Evolutionary conservation across 768 basidiomycete species (phyloP), one percentile per base, ranked within the genome.

Genomic region (Pleurotus djamor): DNA sequence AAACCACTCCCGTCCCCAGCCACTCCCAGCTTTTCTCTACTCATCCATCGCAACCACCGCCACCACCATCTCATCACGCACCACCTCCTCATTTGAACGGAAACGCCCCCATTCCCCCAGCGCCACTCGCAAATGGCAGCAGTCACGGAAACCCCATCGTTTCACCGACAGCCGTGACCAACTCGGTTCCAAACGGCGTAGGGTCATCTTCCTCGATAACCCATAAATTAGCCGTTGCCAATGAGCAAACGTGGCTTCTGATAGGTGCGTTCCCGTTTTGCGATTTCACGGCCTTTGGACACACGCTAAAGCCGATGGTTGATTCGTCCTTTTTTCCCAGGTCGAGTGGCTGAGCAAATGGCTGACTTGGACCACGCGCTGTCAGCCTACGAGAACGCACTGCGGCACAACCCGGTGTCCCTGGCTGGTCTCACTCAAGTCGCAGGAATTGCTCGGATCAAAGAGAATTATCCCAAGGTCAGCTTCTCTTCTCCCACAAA

Each of bases 401-500:
- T 98, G 64, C 88, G 94, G 74, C 95, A 98, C 79, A 98, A 98
- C 69, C 90, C 95, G 67, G 84, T 86, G 73, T 96, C 92, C 68
- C 81, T 96, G 64, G 81, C 89, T 68, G 95, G 94, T 44, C 85
- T 98, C 64, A 94, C 92, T 41, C 92, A 95, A 71, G 92, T 96
- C 44, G 96, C 96, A 69, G 91, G 92, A 63, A 96, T 98, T 73
- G 94, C 93, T 74, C 89, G 96, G 79, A 93, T 94, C 81, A 94
- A 92, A 72, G 96, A 99, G 76, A 94, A 98, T 74, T 97, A 96
- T 75, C 88, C 91, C 75, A 96, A 94, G 86, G 93, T 93, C 69
- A 71, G 82, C 67, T 67, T 69, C 21, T 28, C 21, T 28, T 28
- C 21, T 28, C 21, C 21, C 21, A 28, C 21, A 28, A 28, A 28